Base-by-base conservation (phyloP, 1,284 basidiomycete species). In the Fomitopsis pinicola region DNA sequence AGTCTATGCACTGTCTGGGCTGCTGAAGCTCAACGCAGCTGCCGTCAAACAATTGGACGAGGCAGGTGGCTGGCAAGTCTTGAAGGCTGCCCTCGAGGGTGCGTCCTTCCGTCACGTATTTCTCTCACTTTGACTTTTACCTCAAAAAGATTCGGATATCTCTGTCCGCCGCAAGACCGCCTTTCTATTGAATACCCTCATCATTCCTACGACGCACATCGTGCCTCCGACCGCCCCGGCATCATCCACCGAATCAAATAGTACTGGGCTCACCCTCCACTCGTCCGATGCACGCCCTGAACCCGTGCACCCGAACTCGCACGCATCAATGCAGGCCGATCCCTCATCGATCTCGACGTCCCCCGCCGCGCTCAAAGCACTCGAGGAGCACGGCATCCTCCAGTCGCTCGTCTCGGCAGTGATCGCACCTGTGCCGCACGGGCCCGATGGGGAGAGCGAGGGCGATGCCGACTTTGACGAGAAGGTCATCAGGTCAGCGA, bases 1-100 rank as follows among this genome's bases (percentile, higher is more conserved):
- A 0, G 83, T 96, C 48, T 98, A 98, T 73, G 82, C 91, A 1
- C 76, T 98, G 14, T 96, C 94, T 0, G 89, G 92, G 0, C 73
- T 95, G 0, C 75, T 98, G 55, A 95, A 94, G 73, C 94, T 97
- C 74, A 92, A 89, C 63, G 83, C 83, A 0, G 76, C 80, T 1
- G 93, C 92, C 0, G 85, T 95, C 1, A 66, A 72, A 36, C 76
- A 78, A n/a, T 80, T 96, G 55, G 77, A 78, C 2, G 76, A 79
- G 9, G 71, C 80, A 0, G 82, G 80, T 45, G 94, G 94, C 0
- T 96, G 92, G 92, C 69, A 76, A n/a, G 76, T 76, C n/a, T 73
- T 95, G 3, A 79, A 82, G 19, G 73, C 74, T 30, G 82, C 86
- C 0, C 76, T 95, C 1, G 79, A 85, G 76, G 89, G 89, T 88